Evolutionary conservation across 768 basidiomycete species (phyloP), one percentile per base, ranked within the genome.

Genomic region (Agaricus sinodeliciosus): DNA sequence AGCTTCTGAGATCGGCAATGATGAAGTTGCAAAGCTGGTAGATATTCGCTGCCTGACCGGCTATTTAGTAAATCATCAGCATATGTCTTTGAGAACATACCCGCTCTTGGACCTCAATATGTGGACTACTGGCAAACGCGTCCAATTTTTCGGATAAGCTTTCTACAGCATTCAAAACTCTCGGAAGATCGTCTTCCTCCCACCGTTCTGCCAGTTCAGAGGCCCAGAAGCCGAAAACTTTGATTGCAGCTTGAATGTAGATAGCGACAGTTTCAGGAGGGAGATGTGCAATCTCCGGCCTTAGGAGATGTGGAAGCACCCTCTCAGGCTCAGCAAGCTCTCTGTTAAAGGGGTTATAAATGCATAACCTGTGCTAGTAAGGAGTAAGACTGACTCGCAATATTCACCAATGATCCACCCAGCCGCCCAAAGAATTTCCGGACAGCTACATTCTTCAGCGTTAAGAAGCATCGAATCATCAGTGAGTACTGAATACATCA

Each of bases 321-420:
- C 85, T 85, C 49, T 86, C 84, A 0, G 90, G 87, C 43, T 90
- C 87, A 0, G 78, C 67, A n/a, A 94, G 73, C 58, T 92, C 86
- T 42, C 92, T 94, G 35, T 18, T 61, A 31, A 43, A 7, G 22
- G 19, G 31, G 51, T 57, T n/a, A 5, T 51, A 13, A 58, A 51
- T 28, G 16, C 12, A 43, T 11, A 43, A 34, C 22, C 5, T 42
- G 16, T 42, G 25, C 12, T 2, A 9, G 28, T 27, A 37, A 13
- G 13, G 16, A 19, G 48, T 51, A 31, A 49, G 67, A 72, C 86
- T 64, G 59, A 94, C 94, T 82, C 76, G 77, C 87, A 85, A 65
- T 92, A 91, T 69, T 99, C 96, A 16, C 94, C 95, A 57, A 90
- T 93, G 59, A 97, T 89, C 90, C 91, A 99, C 4, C 93, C 92